phyloP scores from a whole-genome alignment of 129 eudicot genomes.

The Chrysanthemum lavandulifolium region DNA sequence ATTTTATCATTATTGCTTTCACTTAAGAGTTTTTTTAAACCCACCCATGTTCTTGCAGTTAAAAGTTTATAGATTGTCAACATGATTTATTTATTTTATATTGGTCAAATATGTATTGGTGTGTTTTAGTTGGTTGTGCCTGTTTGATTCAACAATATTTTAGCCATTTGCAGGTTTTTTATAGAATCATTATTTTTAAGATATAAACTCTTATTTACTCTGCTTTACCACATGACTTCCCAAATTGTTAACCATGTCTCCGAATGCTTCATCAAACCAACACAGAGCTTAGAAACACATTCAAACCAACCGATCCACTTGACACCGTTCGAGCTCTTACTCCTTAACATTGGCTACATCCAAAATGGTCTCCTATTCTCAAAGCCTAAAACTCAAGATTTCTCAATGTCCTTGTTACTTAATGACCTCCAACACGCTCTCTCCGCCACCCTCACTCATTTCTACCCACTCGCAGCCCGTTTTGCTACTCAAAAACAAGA shows the following conservation, averaged over 20 bases:
- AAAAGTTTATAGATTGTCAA: no score
- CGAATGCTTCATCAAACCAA: constrained; percentile 22
- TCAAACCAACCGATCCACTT: constrained; percentile 21
- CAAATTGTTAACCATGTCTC: not conserved
- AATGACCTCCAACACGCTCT: constrained; percentile 37
- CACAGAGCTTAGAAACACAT: not conserved
- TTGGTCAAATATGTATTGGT: no score
- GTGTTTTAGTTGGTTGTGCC: no score
- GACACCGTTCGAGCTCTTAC: constrained; percentile 27
- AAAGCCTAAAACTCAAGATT: constrained; percentile 23
- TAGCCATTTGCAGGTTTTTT: no score
- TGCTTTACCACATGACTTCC: constrained; percentile 1
- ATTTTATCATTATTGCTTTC: no score
- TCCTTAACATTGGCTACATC: constrained; percentile 15
- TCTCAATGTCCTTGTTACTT: constrained; percentile 20
- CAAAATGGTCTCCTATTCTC: constrained; percentile 38
- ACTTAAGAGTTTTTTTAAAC: no score
- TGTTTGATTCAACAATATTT: no score
- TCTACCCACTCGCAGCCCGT: constrained; percentile 57
- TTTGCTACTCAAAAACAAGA: constrained; percentile 32
- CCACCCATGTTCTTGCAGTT: no score
- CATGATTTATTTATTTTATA: no score
- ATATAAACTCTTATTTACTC: no score
- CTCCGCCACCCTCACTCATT: constrained; percentile 37
- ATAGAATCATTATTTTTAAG: no score